Evolutionary conservation across 768 basidiomycete genomes (phyloP).

Genomic region (Lactarius deliciosus): DNA sequence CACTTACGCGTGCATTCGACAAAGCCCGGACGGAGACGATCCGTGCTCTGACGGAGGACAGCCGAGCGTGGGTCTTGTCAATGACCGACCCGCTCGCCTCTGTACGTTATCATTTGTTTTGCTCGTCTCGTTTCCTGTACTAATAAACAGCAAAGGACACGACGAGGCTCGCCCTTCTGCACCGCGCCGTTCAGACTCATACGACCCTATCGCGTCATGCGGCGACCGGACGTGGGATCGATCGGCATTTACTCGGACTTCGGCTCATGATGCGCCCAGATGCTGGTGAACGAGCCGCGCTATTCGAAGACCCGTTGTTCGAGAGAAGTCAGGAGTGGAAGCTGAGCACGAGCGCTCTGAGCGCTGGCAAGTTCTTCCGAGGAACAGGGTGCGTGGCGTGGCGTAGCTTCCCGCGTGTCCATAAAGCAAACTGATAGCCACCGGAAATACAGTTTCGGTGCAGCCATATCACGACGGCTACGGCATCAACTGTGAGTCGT

Average conservation of each 20-base stretch:
- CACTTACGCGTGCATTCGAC: slow-evolving; percentile 81
- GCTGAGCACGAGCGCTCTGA: slow-evolving; percentile 85
- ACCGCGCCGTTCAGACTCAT: slow-evolving; percentile 69
- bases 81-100: slow-evolving; percentile 58
- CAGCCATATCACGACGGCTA: slow-evolving; percentile 83
- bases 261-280: slow-evolving; percentile 57
- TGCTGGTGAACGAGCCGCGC: slow-evolving; percentile 52
- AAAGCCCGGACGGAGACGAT: slow-evolving; percentile 91
- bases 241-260: slow-evolving; percentile 88
- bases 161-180: slow-evolving; percentile 52
- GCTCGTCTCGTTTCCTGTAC: not conserved
- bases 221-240: slow-evolving; percentile 79
- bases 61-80: slow-evolving; percentile 71
- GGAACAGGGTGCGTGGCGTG: slow-evolving; percentile 71
- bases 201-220: slow-evolving; percentile 71
- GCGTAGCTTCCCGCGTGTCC: not conserved
- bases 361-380: slow-evolving; percentile 79
- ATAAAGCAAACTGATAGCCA: slow-evolving; percentile 6
- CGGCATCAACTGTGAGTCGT: slow-evolving; percentile 83
- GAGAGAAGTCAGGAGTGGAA: slow-evolving; percentile 78
- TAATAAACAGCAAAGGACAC: slow-evolving; percentile 17
- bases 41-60: slow-evolving; percentile 69
- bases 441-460: slow-evolving; percentile 60
- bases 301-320: slow-evolving; percentile 82
- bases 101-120: slow-evolving; percentile 39